Percentiles rank a stretch among this genome's conserved stretches.
Evolutionary conservation across 1,139 yeast genomes (phyloP).

Genomic region (Hemisphaericaspora lyxosophila): DNA sequence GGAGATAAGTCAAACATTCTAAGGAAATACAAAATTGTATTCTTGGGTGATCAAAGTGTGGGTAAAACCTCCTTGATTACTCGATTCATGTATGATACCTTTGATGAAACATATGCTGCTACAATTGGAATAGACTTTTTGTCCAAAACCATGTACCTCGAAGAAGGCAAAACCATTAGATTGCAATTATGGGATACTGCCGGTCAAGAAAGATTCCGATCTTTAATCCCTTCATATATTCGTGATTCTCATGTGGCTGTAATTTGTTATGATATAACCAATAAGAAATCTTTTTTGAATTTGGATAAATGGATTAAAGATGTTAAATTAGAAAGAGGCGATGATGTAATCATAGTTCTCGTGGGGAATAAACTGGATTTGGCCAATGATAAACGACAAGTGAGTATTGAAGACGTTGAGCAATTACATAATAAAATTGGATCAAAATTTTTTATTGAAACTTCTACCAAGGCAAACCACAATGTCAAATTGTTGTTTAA

Average conservation of each 20-base stretch:
- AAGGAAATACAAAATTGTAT: slow-evolving; percentile 84
- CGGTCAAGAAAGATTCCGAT: slow-evolving; percentile 61
- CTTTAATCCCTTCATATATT: slow-evolving; percentile 78
- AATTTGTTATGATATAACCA: slow-evolving; percentile 90
- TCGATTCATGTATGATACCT: slow-evolving; percentile 97
- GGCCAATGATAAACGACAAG: slow-evolving; percentile 67
- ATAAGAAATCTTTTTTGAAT: slow-evolving; percentile 75
- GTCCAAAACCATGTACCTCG: slow-evolving; percentile 70
- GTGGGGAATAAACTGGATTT: slow-evolving; percentile 64
- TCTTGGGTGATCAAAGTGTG: slow-evolving; percentile 96
- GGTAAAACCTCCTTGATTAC: slow-evolving; percentile 96
- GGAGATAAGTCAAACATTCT: slow-evolving; percentile 24
- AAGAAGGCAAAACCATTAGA: slow-evolving; percentile 54
- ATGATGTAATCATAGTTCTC: slow-evolving; percentile 52
- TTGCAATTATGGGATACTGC: slow-evolving; percentile 61
- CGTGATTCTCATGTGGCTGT: slow-evolving; percentile 98
- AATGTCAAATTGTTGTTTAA: slow-evolving; percentile 88
- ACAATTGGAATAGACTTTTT: slow-evolving; percentile 96
- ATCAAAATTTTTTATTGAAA: slow-evolving; percentile 82
- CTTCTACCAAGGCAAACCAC: slow-evolving; percentile 93
- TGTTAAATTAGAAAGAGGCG: slow-evolving; percentile 74
- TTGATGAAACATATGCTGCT: slow-evolving; percentile 92
- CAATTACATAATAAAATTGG: slow-evolving; percentile 53
- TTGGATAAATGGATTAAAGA: slow-evolving; percentile 53
- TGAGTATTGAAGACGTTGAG: slow-evolving; percentile 78